phyloP scores from a whole-genome alignment of 2,329 filamentous ascomycete genomes.

The Neofusicoccum umdonicola region DNA sequence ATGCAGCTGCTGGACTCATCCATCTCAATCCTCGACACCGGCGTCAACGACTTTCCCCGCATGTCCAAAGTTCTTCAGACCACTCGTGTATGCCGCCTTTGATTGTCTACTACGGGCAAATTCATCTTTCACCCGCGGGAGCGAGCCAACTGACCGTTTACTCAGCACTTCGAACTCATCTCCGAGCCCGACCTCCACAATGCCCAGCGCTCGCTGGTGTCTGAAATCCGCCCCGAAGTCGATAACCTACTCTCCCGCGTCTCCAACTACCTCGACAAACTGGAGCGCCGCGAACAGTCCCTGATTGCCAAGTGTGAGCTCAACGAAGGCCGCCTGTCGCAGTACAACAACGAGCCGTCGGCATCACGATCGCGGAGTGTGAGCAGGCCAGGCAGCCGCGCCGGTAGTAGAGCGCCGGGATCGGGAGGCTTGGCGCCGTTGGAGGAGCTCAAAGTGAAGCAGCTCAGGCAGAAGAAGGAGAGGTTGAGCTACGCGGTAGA shows the following conservation, averaged over 20 bases:
- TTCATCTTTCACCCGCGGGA: background rate
- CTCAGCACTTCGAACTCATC: constrained; percentile 86
- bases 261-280: constrained; percentile 78
- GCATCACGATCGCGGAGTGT: constrained; percentile 9
- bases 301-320: constrained; percentile 80
- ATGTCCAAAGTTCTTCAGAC: constrained; percentile 62
- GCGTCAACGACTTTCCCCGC: constrained; percentile 63
- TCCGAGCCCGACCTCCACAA: constrained; percentile 77
- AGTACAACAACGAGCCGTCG: constrained; percentile 32
- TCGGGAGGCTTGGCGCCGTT: constrained; percentile 36
- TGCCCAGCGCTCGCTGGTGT: constrained; percentile 79
- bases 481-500: constrained; percentile 83
- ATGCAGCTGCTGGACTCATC: constrained; percentile 62
- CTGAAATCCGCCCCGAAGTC: constrained; percentile 87
- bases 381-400: constrained; percentile 3
- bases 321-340: constrained; percentile 68
- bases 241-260: constrained; percentile 74
- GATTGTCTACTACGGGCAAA: background rate
- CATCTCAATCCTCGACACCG: constrained; percentile 61
- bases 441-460: constrained; percentile 60
- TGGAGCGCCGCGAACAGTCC: constrained; percentile 77
- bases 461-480: constrained; percentile 77
- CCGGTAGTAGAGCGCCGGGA: constrained; percentile 24
- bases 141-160: background rate
- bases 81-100: constrained; percentile 50